Percentiles rank a stretch among this genome's conserved stretches.
phyloP scores from a whole-genome alignment of 129 eudicot genomes.

The Artemisia tridentata region DNA sequence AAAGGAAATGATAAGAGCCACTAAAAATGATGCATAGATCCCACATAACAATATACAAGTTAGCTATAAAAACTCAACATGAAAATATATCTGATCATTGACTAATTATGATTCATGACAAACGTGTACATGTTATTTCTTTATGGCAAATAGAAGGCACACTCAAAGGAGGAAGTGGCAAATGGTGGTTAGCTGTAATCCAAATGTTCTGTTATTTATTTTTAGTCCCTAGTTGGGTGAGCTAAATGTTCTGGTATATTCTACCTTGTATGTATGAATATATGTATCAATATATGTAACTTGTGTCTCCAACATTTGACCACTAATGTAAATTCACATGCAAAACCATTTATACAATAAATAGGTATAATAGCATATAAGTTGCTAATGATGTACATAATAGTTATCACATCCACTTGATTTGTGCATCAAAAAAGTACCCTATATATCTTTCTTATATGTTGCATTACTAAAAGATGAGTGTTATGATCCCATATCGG shows the following conservation, averaged over 20 bases:
- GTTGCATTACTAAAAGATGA: neutral
- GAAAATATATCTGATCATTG: neutral
- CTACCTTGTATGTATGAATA: too few relatives aligned
- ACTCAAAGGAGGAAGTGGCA: too few relatives aligned
- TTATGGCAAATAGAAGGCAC: too few relatives aligned
- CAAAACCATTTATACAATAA: too few relatives aligned
- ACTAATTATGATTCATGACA: neutral
- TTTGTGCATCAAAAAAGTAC: neutral
- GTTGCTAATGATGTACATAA: neutral
- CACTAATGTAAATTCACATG: too few relatives aligned
- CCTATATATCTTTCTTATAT: neutral
- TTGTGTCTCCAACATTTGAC: too few relatives aligned
- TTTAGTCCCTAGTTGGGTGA: too few relatives aligned
- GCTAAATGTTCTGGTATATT: too few relatives aligned
- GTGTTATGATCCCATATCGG: too few relatives aligned
- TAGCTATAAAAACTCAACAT: neutral
- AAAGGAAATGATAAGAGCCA: constrained; percentile 7
- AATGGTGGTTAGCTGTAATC: too few relatives aligned
- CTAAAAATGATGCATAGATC: neutral
- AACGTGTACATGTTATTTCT: neutral
- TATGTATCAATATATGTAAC: too few relatives aligned
- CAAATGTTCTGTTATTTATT: too few relatives aligned
- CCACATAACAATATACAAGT: neutral
- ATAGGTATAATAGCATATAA: neutral
- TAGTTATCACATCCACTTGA: neutral